Base-by-base conservation (phyloP, 2,329 filamentous ascomycete genomes). In the Cordyceps farinosa region DNA sequence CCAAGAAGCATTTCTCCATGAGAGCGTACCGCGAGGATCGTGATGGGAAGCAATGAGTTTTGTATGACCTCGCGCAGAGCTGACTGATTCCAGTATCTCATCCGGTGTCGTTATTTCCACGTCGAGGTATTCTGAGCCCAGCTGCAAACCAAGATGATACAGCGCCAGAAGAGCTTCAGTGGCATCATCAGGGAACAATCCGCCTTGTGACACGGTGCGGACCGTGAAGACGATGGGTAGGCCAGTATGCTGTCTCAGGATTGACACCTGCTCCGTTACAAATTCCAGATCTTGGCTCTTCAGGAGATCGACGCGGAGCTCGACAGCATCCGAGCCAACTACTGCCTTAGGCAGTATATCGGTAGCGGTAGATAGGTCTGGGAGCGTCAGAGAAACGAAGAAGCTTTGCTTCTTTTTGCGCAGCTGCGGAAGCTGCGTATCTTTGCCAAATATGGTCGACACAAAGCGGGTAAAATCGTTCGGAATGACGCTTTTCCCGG, bases 1-100 rank as follows among this genome's bases (percentile, higher is more conserved):
- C 94, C 95, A 99, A 0, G 91, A 91, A n/a, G 91, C 92, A 69
- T 96, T 93, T 67, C 83, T 87, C 95, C 95, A 99, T 1, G 91
- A 94, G 22, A 98, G 80, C 29, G 82, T 80, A 9, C 89, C 89
- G 62, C 84, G 78, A 0, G 92, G 91, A 73, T 99, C 95, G 74
- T 99, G 95, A 74, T 99, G 94, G 0, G 95, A 99, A 9, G 94
- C 92, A 69, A 99, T 96, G 71, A 99, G 90, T 66, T 87, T 89
- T 1, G 91, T 92, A 67, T 84, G 82, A 2, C 89, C 88, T 73
- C 91, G 90, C 6, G 76, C 75, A 61, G 88, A 85, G 0, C 85
- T 82, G 4, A 97, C 82, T 15, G 84, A 79, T 52, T 88, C 84
- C 36, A 97, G 82, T 40, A 96, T 80, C n/a, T 87, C 79, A 57